Conservation (phyloP, 2,329 filamentous ascomycete genomes). For the Colletotrichum sp. region DNA sequence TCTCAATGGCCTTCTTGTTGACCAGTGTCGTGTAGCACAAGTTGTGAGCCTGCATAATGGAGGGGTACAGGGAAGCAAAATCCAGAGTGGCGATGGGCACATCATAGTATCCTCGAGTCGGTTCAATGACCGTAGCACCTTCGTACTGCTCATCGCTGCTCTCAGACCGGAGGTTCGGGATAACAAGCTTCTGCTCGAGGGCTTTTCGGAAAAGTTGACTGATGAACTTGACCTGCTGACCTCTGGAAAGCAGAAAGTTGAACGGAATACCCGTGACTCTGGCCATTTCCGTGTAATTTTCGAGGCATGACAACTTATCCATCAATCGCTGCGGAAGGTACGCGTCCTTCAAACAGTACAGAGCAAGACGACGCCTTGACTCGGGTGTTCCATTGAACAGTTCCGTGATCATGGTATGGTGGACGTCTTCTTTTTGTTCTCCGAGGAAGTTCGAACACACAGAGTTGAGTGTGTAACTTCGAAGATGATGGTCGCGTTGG, state of each 20-base stretch:
- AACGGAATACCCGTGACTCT: conserved; percentile 99
- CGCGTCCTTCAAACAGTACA: conserved; percentile 98
- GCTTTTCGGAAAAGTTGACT: conserved; percentile 97
- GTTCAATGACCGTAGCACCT: conserved; percentile 97
- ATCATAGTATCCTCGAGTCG: conserved; percentile 90
- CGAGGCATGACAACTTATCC: conserved; percentile 97
- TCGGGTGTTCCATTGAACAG: conserved; percentile 96
- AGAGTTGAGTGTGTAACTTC: conserved; percentile 97
- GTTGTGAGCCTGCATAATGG: conserved; percentile 98
- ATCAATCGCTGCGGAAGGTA: conserved; percentile 93
- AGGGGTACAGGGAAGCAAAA: conserved; percentile 98
- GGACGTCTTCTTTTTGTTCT: conserved; percentile 98
- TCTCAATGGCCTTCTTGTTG: conserved; percentile 78
- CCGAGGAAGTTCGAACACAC: conserved; percentile 94
- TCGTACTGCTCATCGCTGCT: conserved; percentile 88
- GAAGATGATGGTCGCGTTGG: conserved; percentile 90
- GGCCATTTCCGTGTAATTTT: conserved; percentile 99
- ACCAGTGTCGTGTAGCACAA: conserved; percentile 95
- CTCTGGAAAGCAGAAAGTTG: conserved; percentile 88
- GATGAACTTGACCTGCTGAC: conserved; percentile 97
- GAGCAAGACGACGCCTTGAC: conserved; percentile 84
- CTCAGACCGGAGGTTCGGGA: conserved; percentile 81
- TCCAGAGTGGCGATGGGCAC: conserved; percentile 95
- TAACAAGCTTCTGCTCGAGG: conserved; percentile 88
- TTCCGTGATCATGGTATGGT: conserved; percentile 99